Conservation (phyloP, 768 basidiomycete genomes). For the Calocera cornea region DNA sequence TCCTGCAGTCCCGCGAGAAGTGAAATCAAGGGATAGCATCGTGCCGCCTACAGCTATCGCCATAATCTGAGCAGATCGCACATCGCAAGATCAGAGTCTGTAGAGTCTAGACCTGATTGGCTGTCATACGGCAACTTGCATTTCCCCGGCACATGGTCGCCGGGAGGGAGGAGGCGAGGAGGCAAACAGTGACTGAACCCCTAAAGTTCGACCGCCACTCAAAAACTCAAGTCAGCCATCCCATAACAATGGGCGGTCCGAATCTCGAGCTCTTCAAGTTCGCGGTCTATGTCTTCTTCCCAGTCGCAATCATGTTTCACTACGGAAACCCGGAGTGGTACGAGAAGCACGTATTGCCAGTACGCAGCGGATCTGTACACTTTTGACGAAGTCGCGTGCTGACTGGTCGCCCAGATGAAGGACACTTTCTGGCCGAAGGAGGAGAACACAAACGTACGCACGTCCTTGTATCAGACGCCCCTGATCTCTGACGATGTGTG, state of each 20-base stretch:
- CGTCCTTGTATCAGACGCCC: background rate
- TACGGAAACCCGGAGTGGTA: constrained; percentile 88
- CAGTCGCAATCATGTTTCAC: constrained; percentile 64
- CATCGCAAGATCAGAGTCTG: no score
- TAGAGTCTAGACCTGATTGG: no score
- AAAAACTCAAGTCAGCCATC: no score
- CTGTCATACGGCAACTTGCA: no score
- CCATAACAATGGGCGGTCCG: constrained; percentile 67
- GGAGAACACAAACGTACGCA: background rate
- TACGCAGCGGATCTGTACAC: constrained; percentile 24
- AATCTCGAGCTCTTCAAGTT: constrained; percentile 89
- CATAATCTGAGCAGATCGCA: no score
- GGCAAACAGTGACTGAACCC: no score
- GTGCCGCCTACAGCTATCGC: no score
- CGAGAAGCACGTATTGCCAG: constrained; percentile 58
- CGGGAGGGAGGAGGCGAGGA: no score
- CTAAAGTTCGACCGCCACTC: no score
- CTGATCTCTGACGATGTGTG: background rate
- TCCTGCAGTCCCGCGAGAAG: no score
- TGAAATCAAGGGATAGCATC: no score
- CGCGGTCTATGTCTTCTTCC: constrained; percentile 71
- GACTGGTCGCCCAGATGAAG: background rate
- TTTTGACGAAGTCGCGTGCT: background rate
- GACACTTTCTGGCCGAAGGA: background rate
- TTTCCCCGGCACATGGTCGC: no score